phyloP scores from a whole-genome alignment of 2,329 filamentous ascomycete genomes.

The Fusarium virguliforme region DNA sequence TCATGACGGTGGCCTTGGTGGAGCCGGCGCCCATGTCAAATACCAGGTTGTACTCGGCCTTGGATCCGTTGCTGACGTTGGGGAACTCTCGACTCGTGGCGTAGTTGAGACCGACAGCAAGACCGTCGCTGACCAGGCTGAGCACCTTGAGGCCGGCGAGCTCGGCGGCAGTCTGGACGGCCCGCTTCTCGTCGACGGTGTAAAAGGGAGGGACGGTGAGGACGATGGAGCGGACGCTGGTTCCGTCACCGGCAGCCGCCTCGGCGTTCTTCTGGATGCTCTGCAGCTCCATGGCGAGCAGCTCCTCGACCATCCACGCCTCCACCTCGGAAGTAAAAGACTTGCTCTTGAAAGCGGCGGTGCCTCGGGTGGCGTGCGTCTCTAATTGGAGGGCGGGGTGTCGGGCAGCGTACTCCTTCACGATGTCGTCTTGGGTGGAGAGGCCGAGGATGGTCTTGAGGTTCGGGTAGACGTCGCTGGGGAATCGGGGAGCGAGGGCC shows the following conservation, averaged over 20 bases:
- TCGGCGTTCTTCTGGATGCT: slow-evolving; percentile 93
- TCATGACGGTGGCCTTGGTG: slow-evolving; percentile 89
- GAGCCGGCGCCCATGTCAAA: slow-evolving; percentile 99
- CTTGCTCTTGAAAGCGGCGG: slow-evolving; percentile 86
- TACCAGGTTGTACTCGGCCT: slow-evolving; percentile 92
- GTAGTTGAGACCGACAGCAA: slow-evolving; percentile 96
- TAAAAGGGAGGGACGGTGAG: slow-evolving; percentile 94
- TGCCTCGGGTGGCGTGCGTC: slow-evolving; percentile 72
- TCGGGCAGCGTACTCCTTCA: slow-evolving; percentile 79
- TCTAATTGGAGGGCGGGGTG: slow-evolving; percentile 85
- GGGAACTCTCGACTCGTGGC: slow-evolving; percentile 93
- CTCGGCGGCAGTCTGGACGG: slow-evolving; percentile 86
- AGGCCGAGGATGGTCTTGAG: slow-evolving; percentile 92
- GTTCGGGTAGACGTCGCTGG: slow-evolving; percentile 94
- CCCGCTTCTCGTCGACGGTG: slow-evolving; percentile 90
- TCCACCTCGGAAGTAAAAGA: slow-evolving; percentile 75
- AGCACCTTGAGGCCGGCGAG: slow-evolving; percentile 91
- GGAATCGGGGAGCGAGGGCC: slow-evolving; percentile 88
- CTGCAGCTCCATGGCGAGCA: slow-evolving; percentile 96
- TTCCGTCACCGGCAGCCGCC: slow-evolving; percentile 81
- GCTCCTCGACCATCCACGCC: slow-evolving; percentile 87
- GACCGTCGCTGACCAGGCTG: slow-evolving; percentile 87
- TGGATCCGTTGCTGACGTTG: slow-evolving; percentile 83
- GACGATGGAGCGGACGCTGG: slow-evolving; percentile 83
- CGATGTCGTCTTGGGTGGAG: slow-evolving; percentile 71